These are phyloP conservation scores for Cairneyella variabilis DNA, from an alignment of 495 filamentous ascomycete genomes.

Conservation along the genomic window DNA sequence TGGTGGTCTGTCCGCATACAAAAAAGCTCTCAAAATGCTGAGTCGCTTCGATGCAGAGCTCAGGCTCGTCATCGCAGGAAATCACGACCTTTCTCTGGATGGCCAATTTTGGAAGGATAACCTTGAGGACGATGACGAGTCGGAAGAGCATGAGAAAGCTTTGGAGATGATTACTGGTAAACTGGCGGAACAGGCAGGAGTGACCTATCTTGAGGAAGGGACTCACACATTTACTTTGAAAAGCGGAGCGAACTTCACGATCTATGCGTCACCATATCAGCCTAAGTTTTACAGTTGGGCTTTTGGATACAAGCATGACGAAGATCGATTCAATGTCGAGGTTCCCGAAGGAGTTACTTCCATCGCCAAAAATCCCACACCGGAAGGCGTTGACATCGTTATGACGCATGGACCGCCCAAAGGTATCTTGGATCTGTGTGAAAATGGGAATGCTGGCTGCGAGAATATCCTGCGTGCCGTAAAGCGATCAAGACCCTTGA, in stretches of 20 bases:
- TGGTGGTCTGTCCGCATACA: slow-evolving; percentile 53
- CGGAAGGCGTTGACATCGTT: slow-evolving; percentile 53
- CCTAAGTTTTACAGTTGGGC: slow-evolving; percentile 52
- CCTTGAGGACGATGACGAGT: slow-evolving; percentile 15
- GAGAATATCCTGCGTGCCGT: slow-evolving; percentile 52
- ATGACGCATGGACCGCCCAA: slow-evolving; percentile 73
- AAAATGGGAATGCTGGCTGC: slow-evolving; percentile 47
- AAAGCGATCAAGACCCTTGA: slow-evolving; percentile 44
- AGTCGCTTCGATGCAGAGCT: slow-evolving; percentile 54
- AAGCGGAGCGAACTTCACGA: slow-evolving; percentile 55
- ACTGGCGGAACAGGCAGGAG: slow-evolving; percentile 44
- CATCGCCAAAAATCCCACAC: slow-evolving; percentile 36
- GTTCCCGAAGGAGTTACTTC: slow-evolving; percentile 25
- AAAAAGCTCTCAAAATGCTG: slow-evolving; percentile 49
- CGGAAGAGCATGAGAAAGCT: slow-evolving; percentile 25
- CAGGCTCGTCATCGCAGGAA: slow-evolving; percentile 78
- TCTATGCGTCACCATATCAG: slow-evolving; percentile 69
- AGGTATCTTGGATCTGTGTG: slow-evolving; percentile 49
- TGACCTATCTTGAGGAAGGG: slow-evolving; percentile 68
- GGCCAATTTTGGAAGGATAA: not conserved
- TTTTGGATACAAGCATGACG: slow-evolving; percentile 53
- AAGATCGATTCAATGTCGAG: slow-evolving; percentile 36
- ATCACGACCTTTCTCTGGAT: slow-evolving; percentile 76
- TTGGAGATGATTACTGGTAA: slow-evolving; percentile 37
- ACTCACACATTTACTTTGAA: slow-evolving; percentile 47